These are phyloP conservation scores for Phenoliferia sp. DNA, from an alignment of 1,284 basidiomycete species.

Conservation along the genomic window DNA sequence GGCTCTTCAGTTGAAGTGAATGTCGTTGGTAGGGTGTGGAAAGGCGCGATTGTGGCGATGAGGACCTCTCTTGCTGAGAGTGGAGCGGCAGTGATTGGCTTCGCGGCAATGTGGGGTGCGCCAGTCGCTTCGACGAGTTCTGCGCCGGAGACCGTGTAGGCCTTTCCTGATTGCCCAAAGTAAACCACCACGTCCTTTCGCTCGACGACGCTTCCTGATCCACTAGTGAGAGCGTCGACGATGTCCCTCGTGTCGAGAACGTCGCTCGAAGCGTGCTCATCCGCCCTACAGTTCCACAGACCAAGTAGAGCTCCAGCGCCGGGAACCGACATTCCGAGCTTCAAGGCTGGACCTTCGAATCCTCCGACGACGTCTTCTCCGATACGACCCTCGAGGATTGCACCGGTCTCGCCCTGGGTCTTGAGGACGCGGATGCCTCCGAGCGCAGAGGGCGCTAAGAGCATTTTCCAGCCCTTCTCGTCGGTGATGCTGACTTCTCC, in stretches of 20 bases:
- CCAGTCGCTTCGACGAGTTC: not conserved
- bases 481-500: not conserved
- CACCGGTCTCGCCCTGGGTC: not conserved
- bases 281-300: conserved; percentile 25
- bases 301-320: conserved; percentile 24
- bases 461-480: conserved; percentile 5
- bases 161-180: not conserved
- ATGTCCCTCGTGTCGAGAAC: conserved; percentile 14
- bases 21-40: not conserved
- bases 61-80: not conserved
- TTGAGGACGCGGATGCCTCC: conserved; percentile 23
- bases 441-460: conserved; percentile 8
- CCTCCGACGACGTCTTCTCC: conserved; percentile 20
- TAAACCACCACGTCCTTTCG: not conserved
- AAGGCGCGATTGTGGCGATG: conserved; percentile 3
- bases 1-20: not conserved
- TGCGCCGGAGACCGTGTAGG: not conserved
- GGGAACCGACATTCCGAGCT: conserved; percentile 13
- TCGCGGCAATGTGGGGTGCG: not conserved
- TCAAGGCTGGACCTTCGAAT: conserved; percentile 14
- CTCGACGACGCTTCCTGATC: not conserved
- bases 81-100: not conserved
- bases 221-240: conserved; percentile 4
- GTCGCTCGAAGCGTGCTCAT: not conserved
- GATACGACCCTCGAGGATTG: conserved; percentile 15